These are phyloP conservation scores for Diaporthe aspalathi DNA, from an alignment of 2,329 filamentous ascomycete species.

Conservation along the genomic window DNA sequence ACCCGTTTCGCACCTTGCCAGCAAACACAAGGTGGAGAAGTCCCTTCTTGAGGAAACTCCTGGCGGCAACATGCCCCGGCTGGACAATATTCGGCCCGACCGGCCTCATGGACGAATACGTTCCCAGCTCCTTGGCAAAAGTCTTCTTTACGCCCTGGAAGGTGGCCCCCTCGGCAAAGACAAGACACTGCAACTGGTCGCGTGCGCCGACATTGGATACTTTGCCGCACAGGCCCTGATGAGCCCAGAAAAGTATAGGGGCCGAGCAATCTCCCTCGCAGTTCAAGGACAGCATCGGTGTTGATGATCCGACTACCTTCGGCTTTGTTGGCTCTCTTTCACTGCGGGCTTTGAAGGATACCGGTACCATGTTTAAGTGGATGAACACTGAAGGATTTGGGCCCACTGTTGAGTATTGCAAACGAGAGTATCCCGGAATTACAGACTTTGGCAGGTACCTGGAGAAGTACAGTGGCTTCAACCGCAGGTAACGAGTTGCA, in stretches of 20 bases:
- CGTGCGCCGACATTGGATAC: slow-evolving; percentile 52
- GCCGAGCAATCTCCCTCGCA: slow-evolving; percentile 51
- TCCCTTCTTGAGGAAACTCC: slow-evolving; percentile 59
- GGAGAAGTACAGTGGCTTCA: neutral
- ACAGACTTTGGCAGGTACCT: neutral
- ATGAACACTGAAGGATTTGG: slow-evolving; percentile 6
- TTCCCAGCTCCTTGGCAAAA: slow-evolving; percentile 46
- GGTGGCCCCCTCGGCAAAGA: slow-evolving; percentile 46
- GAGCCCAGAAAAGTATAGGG: slow-evolving; percentile 47
- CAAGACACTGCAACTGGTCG: slow-evolving; percentile 50
- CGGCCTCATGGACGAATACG: slow-evolving; percentile 56
- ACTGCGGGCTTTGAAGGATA: neutral
- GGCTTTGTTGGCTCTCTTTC: neutral
- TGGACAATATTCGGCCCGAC: slow-evolving; percentile 46
- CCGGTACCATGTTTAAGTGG: slow-evolving; percentile 12
- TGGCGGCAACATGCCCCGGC: slow-evolving; percentile 43
- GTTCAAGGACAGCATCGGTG: slow-evolving; percentile 49
- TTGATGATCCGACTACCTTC: neutral
- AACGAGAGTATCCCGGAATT: neutral
- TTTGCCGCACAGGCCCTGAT: slow-evolving; percentile 52
- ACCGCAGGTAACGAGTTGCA: too few species aligned
- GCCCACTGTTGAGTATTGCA: neutral
- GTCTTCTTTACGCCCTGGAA: slow-evolving; percentile 50
- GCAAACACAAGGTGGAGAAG: slow-evolving; percentile 70
- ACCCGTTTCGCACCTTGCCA: slow-evolving; percentile 66